Evolutionary conservation across 2,329 filamentous ascomycete species (phyloP), one percentile per base, ranked within the genome.

Genomic region (Neoarthrinium moseri): DNA sequence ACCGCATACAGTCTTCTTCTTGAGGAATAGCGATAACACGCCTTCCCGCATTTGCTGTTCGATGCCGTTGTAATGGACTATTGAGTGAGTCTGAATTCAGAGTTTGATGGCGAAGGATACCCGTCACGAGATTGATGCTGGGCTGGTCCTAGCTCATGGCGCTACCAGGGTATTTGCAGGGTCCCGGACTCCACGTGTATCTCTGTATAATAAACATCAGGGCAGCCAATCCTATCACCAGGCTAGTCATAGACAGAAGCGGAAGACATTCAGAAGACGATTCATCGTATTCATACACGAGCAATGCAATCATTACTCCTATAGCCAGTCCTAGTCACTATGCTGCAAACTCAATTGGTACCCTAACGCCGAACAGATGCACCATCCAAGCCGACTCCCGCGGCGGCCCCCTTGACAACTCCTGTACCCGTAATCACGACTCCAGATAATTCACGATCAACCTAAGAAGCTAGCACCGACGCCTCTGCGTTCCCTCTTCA

Each of bases 401-500:
- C n/a, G n/a, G n/a, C n/a, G n/a, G n/a, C n/a, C n/a, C n/a, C n/a
- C n/a, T 43, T 12, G 26, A 36, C 15, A 52, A 40, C 21, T 30
- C 27, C 23, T 33, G 11, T 38, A 35, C 44, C 12, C 27, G 18
- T 22, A 41, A 44, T 22, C 33, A 40, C 45, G 50, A 17, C 43
- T 49, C 24, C 43, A 50, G 17, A 6, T 23, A 17, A 8, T 17
- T 12, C 17, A 41, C 35, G 45, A 46, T 63, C 56, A 79, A 44
- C 68, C 74, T 48, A 83, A 61, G 54, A 85, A 85, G 57, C 81
- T 85, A 44, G 81, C 81, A 49, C 74, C 73, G 4, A 80, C 74
- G 24, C 81, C 81, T 50, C 83, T 80, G 47, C 78, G 77, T 41
- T 89, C 82, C 60, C 79, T 78, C 69, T 91, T 91, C 48, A 91